phyloP scores from a whole-genome alignment of 192 early-diverging fungal species.

The Gaertneriomyces sp. region DNA sequence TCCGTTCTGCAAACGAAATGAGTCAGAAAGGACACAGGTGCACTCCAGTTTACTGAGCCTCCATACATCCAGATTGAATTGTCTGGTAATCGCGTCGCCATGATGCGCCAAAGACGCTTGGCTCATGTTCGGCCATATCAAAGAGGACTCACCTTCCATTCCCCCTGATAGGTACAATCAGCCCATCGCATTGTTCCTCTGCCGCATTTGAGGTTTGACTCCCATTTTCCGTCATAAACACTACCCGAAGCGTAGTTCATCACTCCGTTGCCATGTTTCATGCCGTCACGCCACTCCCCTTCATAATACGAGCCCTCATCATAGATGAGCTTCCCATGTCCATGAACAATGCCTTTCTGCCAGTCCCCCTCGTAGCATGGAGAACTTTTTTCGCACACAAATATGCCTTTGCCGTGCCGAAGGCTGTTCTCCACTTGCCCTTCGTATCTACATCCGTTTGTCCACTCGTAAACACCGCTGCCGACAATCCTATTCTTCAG shows the following conservation, averaged over 20 bases:
- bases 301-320: constrained; percentile 29
- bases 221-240: constrained; percentile 53
- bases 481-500: constrained; percentile 44
- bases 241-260: constrained; percentile 55
- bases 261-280: constrained; percentile 45
- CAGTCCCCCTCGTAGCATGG: constrained; percentile 44
- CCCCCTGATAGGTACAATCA: constrained; percentile 47
- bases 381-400: constrained; percentile 20
- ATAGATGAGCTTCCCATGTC: constrained; percentile 20
- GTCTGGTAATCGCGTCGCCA: too few relatives aligned
- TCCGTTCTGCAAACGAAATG: constrained; percentile 31
- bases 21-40: too few relatives aligned
- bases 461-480: constrained; percentile 45
- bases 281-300: constrained; percentile 41
- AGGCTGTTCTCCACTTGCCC: constrained; percentile 47
- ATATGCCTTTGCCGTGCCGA: constrained; percentile 41
- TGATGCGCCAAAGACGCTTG: too few relatives aligned
- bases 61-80: too few relatives aligned
- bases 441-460: constrained; percentile 40
- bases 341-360: constrained; percentile 42
- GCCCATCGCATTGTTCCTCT: constrained; percentile 49
- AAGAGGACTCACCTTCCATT: constrained; percentile 43
- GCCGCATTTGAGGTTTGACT: constrained; percentile 45
- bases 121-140: too few relatives aligned
- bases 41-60: too few relatives aligned